phyloP scores from a whole-genome alignment of 257 asterid species.

The Schizonepeta tenuifolia region DNA sequence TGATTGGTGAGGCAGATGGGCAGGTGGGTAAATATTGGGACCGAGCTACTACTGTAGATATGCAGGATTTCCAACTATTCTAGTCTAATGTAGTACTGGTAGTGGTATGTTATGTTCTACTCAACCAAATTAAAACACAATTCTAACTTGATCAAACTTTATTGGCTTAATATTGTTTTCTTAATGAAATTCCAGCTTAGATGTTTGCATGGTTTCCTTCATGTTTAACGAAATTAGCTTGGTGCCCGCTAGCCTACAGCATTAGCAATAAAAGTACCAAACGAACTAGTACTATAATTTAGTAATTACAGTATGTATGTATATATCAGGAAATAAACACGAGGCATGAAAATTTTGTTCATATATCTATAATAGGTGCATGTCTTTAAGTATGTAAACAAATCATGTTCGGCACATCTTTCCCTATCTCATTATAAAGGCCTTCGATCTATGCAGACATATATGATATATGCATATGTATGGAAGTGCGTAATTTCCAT shows the following conservation, averaged over 20 bases:
- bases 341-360: no score
- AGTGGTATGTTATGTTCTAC: no score
- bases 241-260: conserved; percentile 5
- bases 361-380: no score
- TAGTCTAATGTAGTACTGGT: not conserved
- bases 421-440: not conserved
- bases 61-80: not conserved
- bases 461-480: not conserved
- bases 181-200: not conserved
- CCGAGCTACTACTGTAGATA: not conserved
- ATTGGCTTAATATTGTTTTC: not conserved
- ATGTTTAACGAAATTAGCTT: not conserved
- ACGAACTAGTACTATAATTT: no score
- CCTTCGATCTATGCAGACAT: not conserved
- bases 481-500: not conserved
- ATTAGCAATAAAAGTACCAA: not conserved
- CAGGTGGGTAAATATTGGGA: conserved; percentile 25
- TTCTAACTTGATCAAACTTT: conserved; percentile 3
- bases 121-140: not conserved
- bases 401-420: not conserved
- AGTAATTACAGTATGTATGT: no score
- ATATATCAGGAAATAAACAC: no score
- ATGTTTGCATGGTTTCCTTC: not conserved
- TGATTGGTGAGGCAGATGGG: conserved; percentile 25
- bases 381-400: not conserved